phyloP scores from a whole-genome alignment of 2,329 filamentous ascomycete genomes.

The Fusarium setosum region DNA sequence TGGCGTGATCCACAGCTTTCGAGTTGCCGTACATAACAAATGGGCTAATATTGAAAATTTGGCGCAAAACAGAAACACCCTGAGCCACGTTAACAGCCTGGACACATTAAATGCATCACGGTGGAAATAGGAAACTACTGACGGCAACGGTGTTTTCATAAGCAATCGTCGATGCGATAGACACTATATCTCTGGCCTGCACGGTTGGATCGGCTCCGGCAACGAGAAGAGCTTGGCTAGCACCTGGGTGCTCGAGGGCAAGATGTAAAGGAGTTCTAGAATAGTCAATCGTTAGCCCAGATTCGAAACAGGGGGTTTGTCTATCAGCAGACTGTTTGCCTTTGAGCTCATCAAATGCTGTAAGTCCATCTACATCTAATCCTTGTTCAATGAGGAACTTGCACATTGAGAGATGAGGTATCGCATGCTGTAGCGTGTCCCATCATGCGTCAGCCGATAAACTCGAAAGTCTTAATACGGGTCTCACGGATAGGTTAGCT shows the following conservation, averaged over 20 bases:
- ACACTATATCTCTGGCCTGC: no score
- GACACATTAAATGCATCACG: no score
- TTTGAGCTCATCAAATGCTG: background rate
- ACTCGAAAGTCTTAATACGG: no score
- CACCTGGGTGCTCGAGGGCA: background rate
- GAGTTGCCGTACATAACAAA: background rate
- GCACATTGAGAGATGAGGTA: accelerated
- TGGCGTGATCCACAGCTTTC: background rate
- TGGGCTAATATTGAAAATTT: background rate
- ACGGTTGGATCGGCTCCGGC: background rate
- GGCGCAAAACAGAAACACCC: background rate
- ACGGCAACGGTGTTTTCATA: no score
- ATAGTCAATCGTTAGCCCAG: background rate
- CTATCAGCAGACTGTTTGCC: no score
- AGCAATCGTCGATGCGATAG: no score
- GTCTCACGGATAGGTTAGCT: no score
- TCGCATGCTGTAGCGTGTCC: background rate
- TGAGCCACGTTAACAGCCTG: no score
- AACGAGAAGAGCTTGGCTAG: background rate
- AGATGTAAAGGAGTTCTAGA: background rate
- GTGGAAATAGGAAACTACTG: no score
- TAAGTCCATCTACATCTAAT: background rate
- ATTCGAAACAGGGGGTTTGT: no score
- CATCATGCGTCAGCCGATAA: background rate
- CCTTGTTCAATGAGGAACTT: background rate